A percentile compares a stretch with the other conserved stretches of the same genome.
These are phyloP conservation scores for Wallacemonas rigidus DNA, from an alignment of 208 protist species.

Conservation along the genomic window DNA sequence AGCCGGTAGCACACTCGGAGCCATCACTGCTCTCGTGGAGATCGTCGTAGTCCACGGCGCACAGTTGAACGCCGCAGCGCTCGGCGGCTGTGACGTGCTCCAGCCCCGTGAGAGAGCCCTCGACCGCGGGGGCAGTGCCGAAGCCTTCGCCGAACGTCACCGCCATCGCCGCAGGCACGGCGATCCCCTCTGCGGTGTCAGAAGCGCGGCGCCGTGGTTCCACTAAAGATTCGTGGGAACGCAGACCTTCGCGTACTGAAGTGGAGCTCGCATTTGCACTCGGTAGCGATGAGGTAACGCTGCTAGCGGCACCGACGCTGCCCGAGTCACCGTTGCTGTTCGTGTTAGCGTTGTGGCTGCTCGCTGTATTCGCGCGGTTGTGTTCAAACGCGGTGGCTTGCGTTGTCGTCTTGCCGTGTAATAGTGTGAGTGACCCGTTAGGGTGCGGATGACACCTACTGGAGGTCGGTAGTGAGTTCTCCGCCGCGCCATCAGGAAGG, in stretches of 20 bases:
- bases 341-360: not conserved
- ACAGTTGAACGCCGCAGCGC: conserved; percentile 39
- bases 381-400: conserved; percentile 7
- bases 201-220: not conserved
- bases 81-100: conserved; percentile 14
- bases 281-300: not conserved
- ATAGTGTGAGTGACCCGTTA: conserved; percentile 11
- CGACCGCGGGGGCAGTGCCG: not conserved
- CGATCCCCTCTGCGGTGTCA: not conserved
- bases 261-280: conserved; percentile 3
- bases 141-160: conserved; percentile 13
- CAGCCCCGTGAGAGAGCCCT: not conserved
- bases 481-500: not conserved
- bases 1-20: not conserved
- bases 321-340: not conserved
- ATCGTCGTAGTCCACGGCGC: conserved; percentile 28
- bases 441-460: not conserved
- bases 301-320: not conserved
- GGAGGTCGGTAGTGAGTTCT: not conserved
- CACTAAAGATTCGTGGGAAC: not conserved
- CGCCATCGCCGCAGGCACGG: not conserved
- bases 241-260: not conserved
- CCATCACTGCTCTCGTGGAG: conserved; percentile 14
- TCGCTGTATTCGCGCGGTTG: not conserved
- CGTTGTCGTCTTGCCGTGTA: conserved; percentile 18